These are phyloP conservation scores for Mortierella sp. DNA, from an alignment of 371 early-diverging fungal species.

Conservation along the genomic window DNA sequence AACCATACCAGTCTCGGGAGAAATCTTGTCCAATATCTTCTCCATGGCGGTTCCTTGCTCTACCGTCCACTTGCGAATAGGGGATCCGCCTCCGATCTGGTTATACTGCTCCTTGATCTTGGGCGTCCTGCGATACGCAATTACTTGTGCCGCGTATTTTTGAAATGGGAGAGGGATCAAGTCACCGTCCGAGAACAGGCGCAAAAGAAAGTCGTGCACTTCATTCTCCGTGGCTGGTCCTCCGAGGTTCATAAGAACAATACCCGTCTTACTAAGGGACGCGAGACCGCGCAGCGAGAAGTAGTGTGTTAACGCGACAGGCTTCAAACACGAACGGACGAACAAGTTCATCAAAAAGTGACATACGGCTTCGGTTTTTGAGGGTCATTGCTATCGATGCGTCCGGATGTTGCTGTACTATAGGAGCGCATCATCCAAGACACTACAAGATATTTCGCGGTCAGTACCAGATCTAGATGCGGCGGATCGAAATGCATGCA, in stretches of 20 bases:
- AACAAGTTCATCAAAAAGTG: neutral
- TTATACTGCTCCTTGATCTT: slow-evolving; percentile 91
- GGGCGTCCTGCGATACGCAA: slow-evolving; percentile 88
- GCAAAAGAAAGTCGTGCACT: slow-evolving; percentile 84
- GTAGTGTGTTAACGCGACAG: neutral
- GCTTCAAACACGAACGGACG: no score
- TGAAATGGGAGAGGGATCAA: slow-evolving; percentile 93
- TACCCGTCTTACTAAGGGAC: slow-evolving; percentile 76
- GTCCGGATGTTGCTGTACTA: slow-evolving; percentile 10
- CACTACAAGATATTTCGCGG: neutral
- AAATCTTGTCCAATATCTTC: slow-evolving; percentile 76
- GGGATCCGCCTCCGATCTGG: slow-evolving; percentile 95
- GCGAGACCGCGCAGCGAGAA: no score
- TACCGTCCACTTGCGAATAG: slow-evolving; percentile 91
- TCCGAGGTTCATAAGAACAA: slow-evolving; percentile 94
- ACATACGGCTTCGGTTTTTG: slow-evolving; percentile 43
- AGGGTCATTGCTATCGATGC: slow-evolving; percentile 11
- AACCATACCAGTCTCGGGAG: slow-evolving; percentile 83
- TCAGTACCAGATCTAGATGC: neutral
- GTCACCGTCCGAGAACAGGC: slow-evolving; percentile 95
- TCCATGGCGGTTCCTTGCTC: slow-evolving; percentile 87
- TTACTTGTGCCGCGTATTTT: slow-evolving; percentile 74
- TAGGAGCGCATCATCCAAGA: slow-evolving; percentile 20
- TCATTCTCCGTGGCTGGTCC: slow-evolving; percentile 86
- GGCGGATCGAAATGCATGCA: neutral